Conservation (phyloP, 192 early-diverging fungal species). For the Coemansia sp. region DNA sequence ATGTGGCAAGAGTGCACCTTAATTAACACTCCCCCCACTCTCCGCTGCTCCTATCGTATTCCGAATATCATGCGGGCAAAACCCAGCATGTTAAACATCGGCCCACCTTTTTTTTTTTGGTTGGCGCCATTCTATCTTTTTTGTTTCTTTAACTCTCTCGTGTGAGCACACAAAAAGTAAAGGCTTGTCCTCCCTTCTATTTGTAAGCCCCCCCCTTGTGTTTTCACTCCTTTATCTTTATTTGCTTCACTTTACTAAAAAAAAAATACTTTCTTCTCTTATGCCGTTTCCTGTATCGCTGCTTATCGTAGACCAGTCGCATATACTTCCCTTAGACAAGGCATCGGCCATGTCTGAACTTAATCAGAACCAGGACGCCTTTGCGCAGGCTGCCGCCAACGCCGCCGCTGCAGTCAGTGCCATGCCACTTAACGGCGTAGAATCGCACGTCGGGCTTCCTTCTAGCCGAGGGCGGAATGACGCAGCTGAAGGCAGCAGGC, state of each 20-base stretch:
- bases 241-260: conserved; percentile 6
- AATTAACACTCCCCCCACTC: not conserved
- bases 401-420: conserved; percentile 5
- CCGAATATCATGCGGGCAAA: not conserved
- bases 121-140: not conserved
- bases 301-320: conserved; percentile 25
- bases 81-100: not conserved
- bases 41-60: not conserved
- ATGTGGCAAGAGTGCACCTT: not conserved
- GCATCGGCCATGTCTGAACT: conserved; percentile 1
- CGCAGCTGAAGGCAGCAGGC: conserved; percentile 11
- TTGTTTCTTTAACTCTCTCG: not conserved
- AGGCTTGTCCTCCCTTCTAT: not conserved
- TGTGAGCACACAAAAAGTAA: conserved; percentile 3
- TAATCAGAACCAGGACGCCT: not conserved
- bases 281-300: conserved; percentile 38
- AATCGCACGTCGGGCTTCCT: not conserved
- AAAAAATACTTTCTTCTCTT: conserved; percentile 4
- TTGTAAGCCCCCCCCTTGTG: not conserved
- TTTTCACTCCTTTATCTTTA: not conserved
- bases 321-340: conserved; percentile 7
- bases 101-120: not conserved
- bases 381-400: conserved; percentile 1
- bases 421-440: not conserved
- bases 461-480: not conserved